A percentile compares a stretch with the other conserved stretches of the same genome.
phyloP scores from a whole-genome alignment of 169 alveolate genomes.

The Babesia caballi region DNA sequence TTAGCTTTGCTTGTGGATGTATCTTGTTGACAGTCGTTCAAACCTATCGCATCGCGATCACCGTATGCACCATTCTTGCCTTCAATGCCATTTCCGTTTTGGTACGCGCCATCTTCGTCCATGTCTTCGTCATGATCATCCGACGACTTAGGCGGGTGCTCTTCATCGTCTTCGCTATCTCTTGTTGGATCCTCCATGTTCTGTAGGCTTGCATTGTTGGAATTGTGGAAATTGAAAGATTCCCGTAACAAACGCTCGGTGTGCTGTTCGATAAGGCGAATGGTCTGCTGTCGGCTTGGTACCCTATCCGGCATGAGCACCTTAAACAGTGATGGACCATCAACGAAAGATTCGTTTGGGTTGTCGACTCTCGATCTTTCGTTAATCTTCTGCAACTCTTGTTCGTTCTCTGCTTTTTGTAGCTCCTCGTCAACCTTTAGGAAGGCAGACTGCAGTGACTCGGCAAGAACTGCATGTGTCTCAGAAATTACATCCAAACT shows the following conservation, averaged over 20 bases:
- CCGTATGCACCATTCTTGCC: not conserved
- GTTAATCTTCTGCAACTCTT: slow-evolving; percentile 17
- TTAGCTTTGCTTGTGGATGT: not conserved
- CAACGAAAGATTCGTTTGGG: not conserved
- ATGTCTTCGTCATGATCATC: slow-evolving; percentile 19
- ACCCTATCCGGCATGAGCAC: slow-evolving; percentile 48
- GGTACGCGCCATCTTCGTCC: slow-evolving; percentile 14
- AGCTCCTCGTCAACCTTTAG: slow-evolving; percentile 57
- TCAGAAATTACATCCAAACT: slow-evolving; percentile 9
- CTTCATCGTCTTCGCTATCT: slow-evolving; percentile 11
- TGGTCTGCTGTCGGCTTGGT: slow-evolving; percentile 48
- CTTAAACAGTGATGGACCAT: slow-evolving; percentile 36
- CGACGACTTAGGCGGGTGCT: slow-evolving; percentile 1
- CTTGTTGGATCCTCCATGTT: not conserved
- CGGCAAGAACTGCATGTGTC: slow-evolving; percentile 51
- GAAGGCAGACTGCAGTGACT: slow-evolving; percentile 50
- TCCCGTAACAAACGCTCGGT: slow-evolving; percentile 27
- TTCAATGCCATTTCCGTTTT: too few relatives aligned
- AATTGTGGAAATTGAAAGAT: slow-evolving; percentile 6
- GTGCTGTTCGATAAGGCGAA: slow-evolving; percentile 39
- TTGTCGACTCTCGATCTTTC: slow-evolving; percentile 29
- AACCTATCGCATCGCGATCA: not conserved
- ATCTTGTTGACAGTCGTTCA: slow-evolving; percentile 18
- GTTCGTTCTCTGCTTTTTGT: slow-evolving; percentile 49
- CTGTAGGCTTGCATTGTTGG: not conserved